Percentiles rank a stretch among this genome's conserved stretches.
phyloP scores from a whole-genome alignment of 371 early-diverging fungal species.

The Umbelopsis sp. region DNA sequence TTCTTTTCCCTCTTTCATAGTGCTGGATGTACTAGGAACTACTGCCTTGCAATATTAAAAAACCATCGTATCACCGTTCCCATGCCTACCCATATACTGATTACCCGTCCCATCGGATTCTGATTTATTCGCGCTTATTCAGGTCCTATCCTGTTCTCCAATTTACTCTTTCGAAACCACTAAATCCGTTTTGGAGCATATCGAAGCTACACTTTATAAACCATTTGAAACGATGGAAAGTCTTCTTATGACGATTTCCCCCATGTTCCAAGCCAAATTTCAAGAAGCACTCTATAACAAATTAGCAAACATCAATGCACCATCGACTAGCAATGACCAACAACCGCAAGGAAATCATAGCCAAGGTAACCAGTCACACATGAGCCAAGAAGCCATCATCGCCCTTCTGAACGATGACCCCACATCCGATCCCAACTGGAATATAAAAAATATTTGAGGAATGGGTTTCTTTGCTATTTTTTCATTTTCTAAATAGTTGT shows the following conservation, averaged over 20 bases:
- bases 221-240: slow-evolving; percentile 49
- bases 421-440: not conserved
- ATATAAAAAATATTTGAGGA: not conserved
- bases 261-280: slow-evolving; percentile 42
- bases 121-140: not conserved
- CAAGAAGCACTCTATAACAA: slow-evolving; percentile 38
- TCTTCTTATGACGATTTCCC: slow-evolving; percentile 42
- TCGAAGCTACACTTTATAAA: slow-evolving; percentile 20
- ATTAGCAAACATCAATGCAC: slow-evolving; percentile 19
- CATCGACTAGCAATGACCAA: slow-evolving; percentile 26
- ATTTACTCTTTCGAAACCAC: slow-evolving; percentile 2
- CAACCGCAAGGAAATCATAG: slow-evolving; percentile 21
- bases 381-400: slow-evolving; percentile 10
- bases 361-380: not conserved
- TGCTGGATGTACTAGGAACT: not conserved
- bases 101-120: not conserved
- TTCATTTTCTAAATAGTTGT: not conserved
- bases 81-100: too few species aligned
- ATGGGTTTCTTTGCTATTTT: not conserved
- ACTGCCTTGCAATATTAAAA: too few species aligned
- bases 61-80: too few species aligned
- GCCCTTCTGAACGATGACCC: not conserved
- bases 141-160: slow-evolving; percentile 5
- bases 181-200: slow-evolving; percentile 2
- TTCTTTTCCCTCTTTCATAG: not conserved